Base-by-base conservation (phyloP, 2,329 filamentous ascomycete species). In the Neonectria faginata region DNA sequence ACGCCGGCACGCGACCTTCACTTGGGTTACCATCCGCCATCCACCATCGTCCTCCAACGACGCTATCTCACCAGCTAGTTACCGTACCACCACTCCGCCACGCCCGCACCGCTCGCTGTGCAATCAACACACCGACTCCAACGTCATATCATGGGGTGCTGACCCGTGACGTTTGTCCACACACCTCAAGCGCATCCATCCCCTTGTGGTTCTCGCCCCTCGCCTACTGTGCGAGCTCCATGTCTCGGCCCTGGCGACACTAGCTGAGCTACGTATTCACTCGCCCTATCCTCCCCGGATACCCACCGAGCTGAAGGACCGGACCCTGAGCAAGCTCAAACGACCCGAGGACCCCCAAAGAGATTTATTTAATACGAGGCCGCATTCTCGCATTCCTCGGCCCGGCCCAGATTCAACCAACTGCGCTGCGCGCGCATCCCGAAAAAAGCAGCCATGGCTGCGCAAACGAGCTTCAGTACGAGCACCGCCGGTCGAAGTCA, bases 101-200 rank as follows among this genome's bases (percentile, higher is more conserved):
- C 62, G 57, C 70, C 67, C 67, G 66, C 71, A 64, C 45, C 31
- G 41, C 47, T 42, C 39, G 41, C 53, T 57, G 53, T 57, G 57
- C 53, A 44, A 67, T 45, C 59, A 69, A 69, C 63, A 68, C 70
- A 70, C 70, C 70, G 69, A 72, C 71, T 69, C 53, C 57, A 67
- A 52, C 66, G 53, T 51, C 61, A 58, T 71, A 73, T 71, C 71
- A 73, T 73, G 71, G 67, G 69, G 50, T 60, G 62, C 44, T 73
- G 60, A 70, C 71, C 64, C 69, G 60, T 73, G 69, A 73, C 65
- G 63, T 41, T 68, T 59, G 31, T 22, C 60, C 64, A 73, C 70
- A 56, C 59, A 56, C 59, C 62, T 66, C 48, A 42, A 42, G 47
- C 47, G 52, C 48, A 57, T 41, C 27, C 12, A 57, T 41, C 27